These are phyloP conservation scores for Botrytis byssoidea DNA, from an alignment of 2,329 filamentous ascomycete genomes.

Conservation along the genomic window DNA sequence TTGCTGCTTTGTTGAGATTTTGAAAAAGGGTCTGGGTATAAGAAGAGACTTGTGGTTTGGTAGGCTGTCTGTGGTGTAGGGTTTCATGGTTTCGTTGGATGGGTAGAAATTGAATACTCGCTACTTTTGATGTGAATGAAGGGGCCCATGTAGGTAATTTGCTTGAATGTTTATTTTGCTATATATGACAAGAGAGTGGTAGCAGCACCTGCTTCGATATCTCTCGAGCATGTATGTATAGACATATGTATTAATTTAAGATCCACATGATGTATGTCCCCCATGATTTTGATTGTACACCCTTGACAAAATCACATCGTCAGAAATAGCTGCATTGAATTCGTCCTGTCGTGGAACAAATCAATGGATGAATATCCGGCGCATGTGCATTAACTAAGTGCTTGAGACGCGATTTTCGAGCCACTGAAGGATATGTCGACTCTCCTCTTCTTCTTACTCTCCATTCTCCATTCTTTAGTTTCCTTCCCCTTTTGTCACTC, in stretches of 20 bases:
- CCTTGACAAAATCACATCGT: no score
- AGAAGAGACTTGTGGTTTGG: neutral
- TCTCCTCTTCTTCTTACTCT: neutral
- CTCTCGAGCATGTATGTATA: neutral
- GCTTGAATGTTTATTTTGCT: neutral
- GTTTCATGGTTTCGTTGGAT: neutral
- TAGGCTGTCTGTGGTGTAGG: neutral
- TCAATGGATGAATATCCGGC: neutral
- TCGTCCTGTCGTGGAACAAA: neutral
- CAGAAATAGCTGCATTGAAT: neutral
- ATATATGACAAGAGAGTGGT: neutral
- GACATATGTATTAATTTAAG: neutral
- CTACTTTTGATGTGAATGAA: neutral
- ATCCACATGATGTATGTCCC: neutral
- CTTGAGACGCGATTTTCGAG: neutral
- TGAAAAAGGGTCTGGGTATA: no score
- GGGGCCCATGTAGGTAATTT: no score
- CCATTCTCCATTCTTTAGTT: neutral
- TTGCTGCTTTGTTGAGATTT: neutral
- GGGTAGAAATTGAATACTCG: neutral
- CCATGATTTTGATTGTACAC: neutral
- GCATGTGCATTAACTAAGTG: neutral
- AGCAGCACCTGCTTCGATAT: conserved; percentile 22
- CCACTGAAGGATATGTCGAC: neutral
- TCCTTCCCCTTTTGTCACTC: neutral